Evolutionary conservation across 75 land plant species (phyloP), one percentile per base, ranked within the genome.

Genomic region (Sequoia sempervirens): DNA sequence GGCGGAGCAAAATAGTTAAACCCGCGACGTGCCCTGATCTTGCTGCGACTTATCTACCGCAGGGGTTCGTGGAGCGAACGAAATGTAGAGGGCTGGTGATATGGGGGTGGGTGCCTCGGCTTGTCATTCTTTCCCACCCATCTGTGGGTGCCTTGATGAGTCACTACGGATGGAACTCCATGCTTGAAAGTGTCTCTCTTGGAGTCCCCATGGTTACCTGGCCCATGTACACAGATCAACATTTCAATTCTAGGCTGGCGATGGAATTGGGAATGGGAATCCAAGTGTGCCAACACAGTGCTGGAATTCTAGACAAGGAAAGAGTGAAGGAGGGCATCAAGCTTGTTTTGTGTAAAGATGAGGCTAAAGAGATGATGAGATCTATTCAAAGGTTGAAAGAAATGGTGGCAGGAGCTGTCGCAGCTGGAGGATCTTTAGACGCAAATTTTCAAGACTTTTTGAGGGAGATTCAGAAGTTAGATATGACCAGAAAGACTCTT

Each of bases 151-250:
- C 82, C 12, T 87, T 84, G 68, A 41, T 87, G 73, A 86, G 56
- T 12, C 87, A 86, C 85, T 86, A 78, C 34, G 86, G 86, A 28
- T 85, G 86, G 86, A 86, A 86, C 80, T 86, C 87, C 26, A 43
- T 82, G 15, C 72, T 86, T 56, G 87, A 86, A 79, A 86, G 87
- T 43, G 7, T 86, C 6, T 15, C 45, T 23, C 18, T 26, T 8
- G 87, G 85, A 6, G 53, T 86, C 17, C 87, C 87, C 26, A 66
- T 86, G 50, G n/a, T 86, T 26, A 70, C 83, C 0, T 86, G 85
- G 88, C 88, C 88, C 23, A 80, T 83, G 83, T 18, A 47, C 6
- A 50, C 82, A 64, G 88, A 86, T 38, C 88, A 86, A 40, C 47
- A 14, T 23, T 50, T 83, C 81, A 86, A 86, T 70, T 85, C 83